A percentile compares a stretch with the other conserved stretches of the same genome.
Evolutionary conservation across 1,139 yeast genomes (phyloP).

Genomic region (Scheffersomyces cryptocercus): DNA sequence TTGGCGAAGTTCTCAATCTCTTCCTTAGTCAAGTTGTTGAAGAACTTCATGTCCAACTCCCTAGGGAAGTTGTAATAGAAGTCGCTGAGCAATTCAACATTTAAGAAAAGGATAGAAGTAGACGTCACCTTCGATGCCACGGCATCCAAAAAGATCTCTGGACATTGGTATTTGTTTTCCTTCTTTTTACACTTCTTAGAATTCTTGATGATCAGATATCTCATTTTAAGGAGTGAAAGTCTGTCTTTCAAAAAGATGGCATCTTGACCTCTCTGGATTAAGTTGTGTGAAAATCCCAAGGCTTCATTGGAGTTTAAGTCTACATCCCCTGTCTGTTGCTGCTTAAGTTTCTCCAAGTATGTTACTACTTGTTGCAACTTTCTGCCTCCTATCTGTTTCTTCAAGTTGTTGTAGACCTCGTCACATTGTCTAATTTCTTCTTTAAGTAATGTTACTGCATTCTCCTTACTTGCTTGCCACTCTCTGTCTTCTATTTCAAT

Average conservation of each 20-base stretch:
- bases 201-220: conserved; percentile 75
- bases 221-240: conserved; percentile 66
- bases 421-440: conserved; percentile 89
- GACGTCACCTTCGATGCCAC: conserved; percentile 89
- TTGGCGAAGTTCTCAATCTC: conserved; percentile 89
- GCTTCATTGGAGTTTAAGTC: conserved; percentile 57
- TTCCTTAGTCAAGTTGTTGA: conserved; percentile 62
- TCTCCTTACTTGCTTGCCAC: conserved; percentile 83
- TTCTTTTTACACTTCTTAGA: conserved; percentile 71
- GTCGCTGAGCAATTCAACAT: conserved; percentile 91
- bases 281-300: conserved; percentile 71
- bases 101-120: conserved; percentile 88
- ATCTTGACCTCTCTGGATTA: conserved; percentile 75
- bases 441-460: conserved; percentile 67
- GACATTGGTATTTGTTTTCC: conserved; percentile 86
- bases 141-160: conserved; percentile 89
- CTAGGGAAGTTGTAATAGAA: conserved; percentile 96
- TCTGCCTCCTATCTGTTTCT: conserved; percentile 75
- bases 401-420: conserved; percentile 60
- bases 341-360: conserved; percentile 57
- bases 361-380: conserved; percentile 82
- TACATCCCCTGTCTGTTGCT: conserved; percentile 45
- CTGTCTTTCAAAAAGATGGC: conserved; percentile 84
- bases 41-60: conserved; percentile 78
- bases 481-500: conserved; percentile 95